These are phyloP conservation scores for Clonostachys chloroleuca DNA, from an alignment of 2,329 filamentous ascomycete species.

Conservation along the genomic window DNA sequence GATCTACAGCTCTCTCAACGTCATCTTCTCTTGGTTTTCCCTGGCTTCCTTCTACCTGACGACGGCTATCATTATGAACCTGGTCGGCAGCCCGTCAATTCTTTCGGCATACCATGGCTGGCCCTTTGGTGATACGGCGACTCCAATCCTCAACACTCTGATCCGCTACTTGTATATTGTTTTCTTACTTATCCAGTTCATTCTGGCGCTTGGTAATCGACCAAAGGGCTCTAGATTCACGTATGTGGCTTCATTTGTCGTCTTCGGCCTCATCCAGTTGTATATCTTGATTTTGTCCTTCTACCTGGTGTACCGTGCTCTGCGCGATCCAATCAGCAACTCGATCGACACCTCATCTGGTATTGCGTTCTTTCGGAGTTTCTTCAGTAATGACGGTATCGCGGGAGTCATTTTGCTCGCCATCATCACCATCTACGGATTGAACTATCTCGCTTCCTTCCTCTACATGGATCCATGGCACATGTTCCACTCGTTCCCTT, in stretches of 20 bases:
- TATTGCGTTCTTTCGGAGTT: slow-evolving; percentile 63
- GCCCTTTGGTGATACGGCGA: slow-evolving; percentile 78
- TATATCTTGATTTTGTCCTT: slow-evolving; percentile 81
- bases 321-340: slow-evolving; percentile 45
- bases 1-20: slow-evolving; percentile 81
- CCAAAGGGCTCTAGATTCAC: slow-evolving; percentile 86
- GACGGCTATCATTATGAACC: slow-evolving; percentile 87
- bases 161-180: slow-evolving; percentile 83
- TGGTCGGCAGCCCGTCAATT: slow-evolving; percentile 66
- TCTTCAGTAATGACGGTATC: slow-evolving; percentile 67
- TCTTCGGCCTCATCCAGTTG: slow-evolving; percentile 78
- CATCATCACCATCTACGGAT: slow-evolving; percentile 81
- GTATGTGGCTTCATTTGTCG: slow-evolving; percentile 77
- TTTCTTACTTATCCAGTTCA: slow-evolving; percentile 85
- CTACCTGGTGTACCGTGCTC: slow-evolving; percentile 77
- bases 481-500: slow-evolving; percentile 93
- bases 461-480: slow-evolving; percentile 94
- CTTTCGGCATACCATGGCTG: slow-evolving; percentile 56
- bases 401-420: slow-evolving; percentile 86
- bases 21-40: slow-evolving; percentile 81
- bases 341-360: slow-evolving; percentile 58
- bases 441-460: slow-evolving; percentile 91
- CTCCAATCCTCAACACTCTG: slow-evolving; percentile 80
- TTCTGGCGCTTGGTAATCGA: slow-evolving; percentile 85
- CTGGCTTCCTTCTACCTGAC: slow-evolving; percentile 88